Evolutionary conservation across 495 filamentous ascomycete genomes (phyloP), one percentile per base, ranked within the genome.

Genomic region (Penicillium macrosclerotiorum): DNA sequence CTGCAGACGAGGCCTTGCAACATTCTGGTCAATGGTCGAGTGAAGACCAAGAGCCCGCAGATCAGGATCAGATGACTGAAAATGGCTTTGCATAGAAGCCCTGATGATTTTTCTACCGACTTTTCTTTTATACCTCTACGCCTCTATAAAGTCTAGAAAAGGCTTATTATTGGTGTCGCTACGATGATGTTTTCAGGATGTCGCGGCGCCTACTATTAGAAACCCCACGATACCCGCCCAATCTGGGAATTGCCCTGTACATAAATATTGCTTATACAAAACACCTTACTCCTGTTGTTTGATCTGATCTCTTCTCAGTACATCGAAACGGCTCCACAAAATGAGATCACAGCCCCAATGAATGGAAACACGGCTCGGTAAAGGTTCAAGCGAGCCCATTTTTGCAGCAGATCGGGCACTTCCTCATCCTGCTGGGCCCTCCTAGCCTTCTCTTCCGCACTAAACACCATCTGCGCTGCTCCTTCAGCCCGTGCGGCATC

Each of bases 1-100:
- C 51, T n/a, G 49, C 58, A 17, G 65, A 70, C 30, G 68, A 67
- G 32, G 41, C 57, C 16, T 48, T 73, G 13, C 56, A 67, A 7
- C 58, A 69, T 41, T 71, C 69, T 5, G 60, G 34, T 35, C 54
- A 67, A 39, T 72, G 70, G 68, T 69, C 67, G 8, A 59, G 58
- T 6, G 45, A 70, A 25, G 65, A 70, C 8, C 44, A 60, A 12
- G 57, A 64, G 9, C 39, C 55, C 22, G 43, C 36, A 8, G 54
- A 59, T 17, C 47, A 43, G 3, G 36, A 27, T n/a, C 37, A 34
- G 17, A 3, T 32, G 9, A 35, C 38, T 14, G 46, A 45, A 18
- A 36, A 50, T 27, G 29, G 49, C 19, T 36, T 37, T n/a, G 33
- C 42, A 11, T 30, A 44, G 31, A 33, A 35, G 22, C 18, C 22